phyloP scores from a whole-genome alignment of 129 eudicot species.

The Pulicaria dysenterica region DNA sequence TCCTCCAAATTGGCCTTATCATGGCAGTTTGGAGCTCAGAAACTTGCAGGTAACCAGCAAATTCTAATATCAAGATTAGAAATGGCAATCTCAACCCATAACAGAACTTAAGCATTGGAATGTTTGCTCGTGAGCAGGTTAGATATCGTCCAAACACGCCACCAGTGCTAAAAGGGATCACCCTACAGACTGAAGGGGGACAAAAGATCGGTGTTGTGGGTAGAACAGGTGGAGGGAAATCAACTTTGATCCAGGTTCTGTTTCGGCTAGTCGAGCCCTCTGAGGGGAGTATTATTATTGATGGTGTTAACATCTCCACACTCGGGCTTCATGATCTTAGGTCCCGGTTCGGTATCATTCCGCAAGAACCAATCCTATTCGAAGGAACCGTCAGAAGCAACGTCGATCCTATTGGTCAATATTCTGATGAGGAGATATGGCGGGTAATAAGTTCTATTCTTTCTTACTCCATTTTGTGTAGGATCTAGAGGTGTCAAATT shows the following conservation, averaged over 20 bases:
- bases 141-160: constrained; percentile 84
- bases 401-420: constrained; percentile 79
- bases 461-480: not conserved
- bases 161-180: constrained; percentile 70
- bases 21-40: constrained; percentile 54
- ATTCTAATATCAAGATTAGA: not conserved
- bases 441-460: constrained; percentile 33
- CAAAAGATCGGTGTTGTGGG: constrained; percentile 94
- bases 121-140: constrained; percentile 55
- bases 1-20: constrained; percentile 62
- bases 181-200: constrained; percentile 70
- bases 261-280: constrained; percentile 91
- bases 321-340: constrained; percentile 95
- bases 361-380: constrained; percentile 95
- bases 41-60: constrained; percentile 53
- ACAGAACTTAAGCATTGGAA: not conserved
- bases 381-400: constrained; percentile 98
- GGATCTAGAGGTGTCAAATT: not conserved
- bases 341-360: constrained; percentile 95
- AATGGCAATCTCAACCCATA: not conserved
- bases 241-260: constrained; percentile 84
- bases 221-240: constrained; percentile 94
- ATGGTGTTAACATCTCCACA: constrained; percentile 62
- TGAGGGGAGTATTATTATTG: constrained; percentile 71
- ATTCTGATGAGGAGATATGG: constrained; percentile 95